Evolutionary conservation across 2,329 filamentous ascomycete species (phyloP).

Genomic region (Paraconiothyrium brasiliense): DNA sequence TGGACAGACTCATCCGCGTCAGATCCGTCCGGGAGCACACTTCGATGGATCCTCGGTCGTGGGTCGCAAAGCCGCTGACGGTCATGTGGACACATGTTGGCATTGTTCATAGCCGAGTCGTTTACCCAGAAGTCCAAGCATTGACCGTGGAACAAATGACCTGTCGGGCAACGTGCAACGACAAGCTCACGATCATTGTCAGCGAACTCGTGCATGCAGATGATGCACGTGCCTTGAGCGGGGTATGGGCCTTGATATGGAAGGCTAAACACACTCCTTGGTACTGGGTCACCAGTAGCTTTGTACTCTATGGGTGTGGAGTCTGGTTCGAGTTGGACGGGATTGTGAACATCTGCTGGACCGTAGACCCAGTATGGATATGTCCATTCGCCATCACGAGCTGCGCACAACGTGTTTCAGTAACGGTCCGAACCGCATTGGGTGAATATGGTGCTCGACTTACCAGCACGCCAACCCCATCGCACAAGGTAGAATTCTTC

Average conservation of each 20-base stretch:
- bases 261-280: not conserved
- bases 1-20: not conserved
- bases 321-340: slow-evolving; percentile 7
- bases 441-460: not conserved
- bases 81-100: slow-evolving; percentile 17
- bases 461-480: slow-evolving; percentile 1
- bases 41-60: not conserved
- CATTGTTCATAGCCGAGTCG: slow-evolving; percentile 14
- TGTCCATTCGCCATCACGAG: not conserved
- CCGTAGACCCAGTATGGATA: slow-evolving; percentile 8
- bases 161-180: not conserved
- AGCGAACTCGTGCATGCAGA: slow-evolving; percentile 8
- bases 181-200: not conserved
- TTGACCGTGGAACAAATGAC: slow-evolving; percentile 12
- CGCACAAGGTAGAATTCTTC: not conserved
- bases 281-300: not conserved
- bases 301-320: slow-evolving; percentile 3
- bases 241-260: not conserved
- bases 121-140: slow-evolving; percentile 20
- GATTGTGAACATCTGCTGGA: not conserved
- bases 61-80: slow-evolving; percentile 14
- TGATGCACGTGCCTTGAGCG: slow-evolving; percentile 1
- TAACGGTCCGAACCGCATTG: not conserved
- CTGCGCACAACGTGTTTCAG: not conserved
- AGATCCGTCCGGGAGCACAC: not conserved